A percentile compares a stretch with the other conserved stretches of the same genome.
phyloP scores from a whole-genome alignment of 352 stramenopile genomes.

The Phytopythium vexans region DNA sequence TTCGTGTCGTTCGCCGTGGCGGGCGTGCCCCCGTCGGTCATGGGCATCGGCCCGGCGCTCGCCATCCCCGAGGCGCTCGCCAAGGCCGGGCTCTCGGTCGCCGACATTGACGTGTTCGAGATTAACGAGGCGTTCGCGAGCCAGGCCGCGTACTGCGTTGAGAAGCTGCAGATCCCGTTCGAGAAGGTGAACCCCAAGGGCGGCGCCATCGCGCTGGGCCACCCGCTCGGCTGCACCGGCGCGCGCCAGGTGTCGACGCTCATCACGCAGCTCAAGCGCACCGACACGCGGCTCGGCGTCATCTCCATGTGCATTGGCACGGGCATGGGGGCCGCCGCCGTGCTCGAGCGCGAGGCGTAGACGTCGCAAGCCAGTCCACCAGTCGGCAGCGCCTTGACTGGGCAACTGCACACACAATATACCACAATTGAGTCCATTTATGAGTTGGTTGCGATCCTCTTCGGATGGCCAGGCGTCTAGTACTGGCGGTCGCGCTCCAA shows the following conservation, averaged over 20 bases:
- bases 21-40: conserved; percentile 95
- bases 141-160: conserved; percentile 95
- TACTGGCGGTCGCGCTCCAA: too few relatives aligned
- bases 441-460: too few relatives aligned
- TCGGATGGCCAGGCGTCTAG: too few relatives aligned
- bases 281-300: conserved; percentile 92
- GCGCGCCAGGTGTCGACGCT: conserved; percentile 90
- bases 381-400: too few relatives aligned
- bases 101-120: conserved; percentile 96
- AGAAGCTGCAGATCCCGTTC: conserved; percentile 95
- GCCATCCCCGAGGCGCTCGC: conserved; percentile 93
- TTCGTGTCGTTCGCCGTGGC: conserved; percentile 91
- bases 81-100: conserved; percentile 83
- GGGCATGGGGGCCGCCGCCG: conserved; percentile 97
- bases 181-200: conserved; percentile 92
- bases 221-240: conserved; percentile 95
- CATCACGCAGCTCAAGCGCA: conserved; percentile 83
- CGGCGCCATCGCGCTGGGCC: conserved; percentile 95
- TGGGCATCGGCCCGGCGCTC: conserved; percentile 96
- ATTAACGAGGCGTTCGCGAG: conserved; percentile 99
- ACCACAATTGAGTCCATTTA: too few relatives aligned
- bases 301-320: conserved; percentile 97
- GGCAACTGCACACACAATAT: too few relatives aligned
- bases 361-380: too few relatives aligned
- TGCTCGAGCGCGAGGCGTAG: conserved; percentile 91